Evolutionary conservation across 2,329 filamentous ascomycete genomes (phyloP), one percentile per base, ranked within the genome.

Genomic region (Apiospora arundinis): DNA sequence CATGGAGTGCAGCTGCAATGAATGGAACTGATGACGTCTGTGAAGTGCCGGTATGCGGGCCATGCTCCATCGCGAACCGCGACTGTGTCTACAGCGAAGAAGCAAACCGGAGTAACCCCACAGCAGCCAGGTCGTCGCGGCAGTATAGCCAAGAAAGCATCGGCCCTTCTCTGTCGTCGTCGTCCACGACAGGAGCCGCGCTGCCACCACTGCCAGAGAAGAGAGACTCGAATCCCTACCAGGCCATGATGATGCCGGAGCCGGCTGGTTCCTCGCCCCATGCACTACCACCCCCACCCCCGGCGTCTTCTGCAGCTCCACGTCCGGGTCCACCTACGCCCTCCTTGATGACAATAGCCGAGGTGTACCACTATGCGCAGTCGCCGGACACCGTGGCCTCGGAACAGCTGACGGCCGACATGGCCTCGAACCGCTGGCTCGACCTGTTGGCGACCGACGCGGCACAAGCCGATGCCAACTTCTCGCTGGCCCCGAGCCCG

Each of bases 361-460:
- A 63, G 56, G 18, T 69, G 23, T 73, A 73, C 52, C 70, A 73
- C 40, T 74, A 74, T 68, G 74, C 73, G 48, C 76, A 73, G 72
- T 77, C 76, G 14, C 77, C 76, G 23, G 76, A 77, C 23, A 78
- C 76, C 23, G 74, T 78, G 11, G 68, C 75, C 4, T 77, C 75
- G 28, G 79, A 79, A 69, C 72, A 75, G 42, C 76, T 77, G 70
- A 77, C 77, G 11, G 76, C 77, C 4, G 77, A 80, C 69, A 72
- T 79, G 40, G 78, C 77, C 18, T 78, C 77, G n/a, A 79, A 75
- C 21, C 74, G 78, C 32, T 80, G 78, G 78, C 78, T 80, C 25
- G 78, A 78, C 32, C 75, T 80, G 18, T 71, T 80, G 21, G 78
- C 78, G 14, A 76, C 75, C 0, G 79, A 79, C 63, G 79, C 78